Evolutionary conservation across 176 grass and related monocot genomes (phyloP), one percentile per base, ranked within the genome.

Genomic region (Ananas comosus): DNA sequence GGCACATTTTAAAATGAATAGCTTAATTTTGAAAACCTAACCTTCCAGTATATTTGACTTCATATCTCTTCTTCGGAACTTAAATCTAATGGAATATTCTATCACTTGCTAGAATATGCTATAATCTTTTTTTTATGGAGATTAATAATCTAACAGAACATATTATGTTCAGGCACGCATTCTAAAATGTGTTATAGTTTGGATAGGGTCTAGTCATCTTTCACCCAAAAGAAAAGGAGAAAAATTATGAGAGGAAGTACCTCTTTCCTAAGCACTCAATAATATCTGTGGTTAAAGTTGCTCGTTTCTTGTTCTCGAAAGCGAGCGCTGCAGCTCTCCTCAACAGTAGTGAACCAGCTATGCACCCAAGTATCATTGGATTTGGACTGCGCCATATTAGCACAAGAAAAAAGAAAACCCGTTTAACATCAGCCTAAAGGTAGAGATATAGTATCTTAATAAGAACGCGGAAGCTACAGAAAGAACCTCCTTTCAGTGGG

Each of bases 271-370:
- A 77, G 50, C 64, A 90, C 74, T 87, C 86, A 14, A 92, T 88
- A 65, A 97, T 92, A 63, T 97, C 89, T 11, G 93, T 82, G 11
- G 86, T 92, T 3, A 97, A 71, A 12, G 86, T 96, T 51, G 89
- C 78, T 51, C 93, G 65, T 76, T 87, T 96, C 64, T 87, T 92
- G 42, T 83, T 83, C 22, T 68, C 66, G 64, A 92, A 96, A 50
- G 81, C 83, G 75, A 64, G 66, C 4, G 79, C 83, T 25, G 93
- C 83, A 72, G 86, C 76, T 83, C 80, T 92, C 64, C 88, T 83
- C 22, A 92, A 81, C 56, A 96, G 74, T 66, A 86, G 65, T 68
- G 89, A 92, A 24, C 86, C 89, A 28, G 86, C 86, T 53, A 96
- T 82, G 68, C 88, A 87, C 24, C 88, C 89, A 50, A 96, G 89